Conservation (phyloP, 73 alveolate species). For the Uronychia setigera region DNA sequence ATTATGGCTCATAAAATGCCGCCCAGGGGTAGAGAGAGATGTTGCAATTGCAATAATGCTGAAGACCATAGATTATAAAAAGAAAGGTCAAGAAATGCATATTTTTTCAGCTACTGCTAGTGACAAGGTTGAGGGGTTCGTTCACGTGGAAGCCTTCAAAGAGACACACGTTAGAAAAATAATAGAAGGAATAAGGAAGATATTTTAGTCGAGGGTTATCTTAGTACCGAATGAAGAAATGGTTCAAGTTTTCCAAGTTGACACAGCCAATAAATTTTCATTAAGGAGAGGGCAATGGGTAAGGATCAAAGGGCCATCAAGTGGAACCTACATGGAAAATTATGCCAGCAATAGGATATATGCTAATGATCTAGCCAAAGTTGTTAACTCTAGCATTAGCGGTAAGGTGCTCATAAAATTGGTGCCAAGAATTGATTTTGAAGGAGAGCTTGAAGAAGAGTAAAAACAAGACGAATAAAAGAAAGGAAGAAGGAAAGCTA, state of each 20-base stretch:
- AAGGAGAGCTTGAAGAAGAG: conserved; percentile 2
- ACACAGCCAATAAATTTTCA: conserved; percentile 58
- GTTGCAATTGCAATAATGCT: conserved; percentile 75
- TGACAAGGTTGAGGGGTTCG: conserved; percentile 84
- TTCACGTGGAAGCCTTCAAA: conserved; percentile 89
- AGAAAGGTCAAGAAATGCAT: conserved; percentile 56
- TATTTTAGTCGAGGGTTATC: conserved; percentile 67
- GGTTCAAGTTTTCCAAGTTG: conserved; percentile 75
- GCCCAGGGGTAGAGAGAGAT: conserved; percentile 87
- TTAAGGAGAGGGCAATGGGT: conserved; percentile 80
- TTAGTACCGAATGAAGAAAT: conserved; percentile 80
- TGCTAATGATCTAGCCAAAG: conserved; percentile 89
- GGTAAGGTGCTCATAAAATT: conserved; percentile 69
- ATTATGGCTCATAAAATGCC: conserved; percentile 84
- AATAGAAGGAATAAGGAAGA: conserved; percentile 68
- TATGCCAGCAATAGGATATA: too few species aligned
- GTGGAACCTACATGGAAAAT: too few species aligned
- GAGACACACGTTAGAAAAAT: conserved; percentile 85
- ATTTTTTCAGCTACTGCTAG: conserved; percentile 82
- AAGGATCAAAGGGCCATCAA: conserved; percentile 74
- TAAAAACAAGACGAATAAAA: conserved; percentile 15
- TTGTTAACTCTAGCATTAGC: conserved; percentile 64
- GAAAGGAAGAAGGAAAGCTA: conserved; percentile 18
- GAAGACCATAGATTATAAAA: conserved; percentile 70
- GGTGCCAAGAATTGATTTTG: conserved; percentile 80